Evolutionary conservation across 2,329 filamentous ascomycete species (phyloP).

Genomic region (Paecilomyces variotii): DNA sequence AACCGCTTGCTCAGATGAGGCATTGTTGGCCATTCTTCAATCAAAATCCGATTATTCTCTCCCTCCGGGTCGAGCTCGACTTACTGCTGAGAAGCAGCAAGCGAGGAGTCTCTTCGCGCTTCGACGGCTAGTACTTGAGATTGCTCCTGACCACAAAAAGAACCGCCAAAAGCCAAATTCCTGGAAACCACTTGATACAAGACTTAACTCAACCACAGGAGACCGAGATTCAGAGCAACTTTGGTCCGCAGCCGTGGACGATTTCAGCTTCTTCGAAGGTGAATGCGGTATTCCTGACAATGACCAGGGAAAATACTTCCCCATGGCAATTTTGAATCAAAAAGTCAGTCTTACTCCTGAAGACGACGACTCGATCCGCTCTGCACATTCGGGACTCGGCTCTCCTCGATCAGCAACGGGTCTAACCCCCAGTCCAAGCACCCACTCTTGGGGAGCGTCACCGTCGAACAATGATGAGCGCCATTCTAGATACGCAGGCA

Average conservation of each 20-base stretch:
- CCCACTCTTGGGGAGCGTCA: neutral
- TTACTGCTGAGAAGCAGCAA: conserved; percentile 41
- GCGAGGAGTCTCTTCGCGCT: conserved; percentile 48
- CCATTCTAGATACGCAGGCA: conserved; percentile 1
- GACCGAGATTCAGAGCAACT: conserved; percentile 52
- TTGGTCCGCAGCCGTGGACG: conserved; percentile 51
- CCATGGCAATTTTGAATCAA: conserved; percentile 34
- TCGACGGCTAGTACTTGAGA: conserved; percentile 48
- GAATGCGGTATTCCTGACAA: conserved; percentile 45
- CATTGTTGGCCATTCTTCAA: conserved; percentile 43
- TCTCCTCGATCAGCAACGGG: conserved; percentile 5
- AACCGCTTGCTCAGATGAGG: conserved; percentile 49
- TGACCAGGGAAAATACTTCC: conserved; percentile 37
- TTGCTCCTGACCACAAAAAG: conserved; percentile 28
- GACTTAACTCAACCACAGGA: conserved; percentile 49
- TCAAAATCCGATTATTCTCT: conserved; percentile 51
- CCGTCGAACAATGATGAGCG: conserved; percentile 1
- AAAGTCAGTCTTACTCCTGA: conserved; percentile 36
- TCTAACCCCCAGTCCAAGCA: neutral
- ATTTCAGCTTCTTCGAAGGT: conserved; percentile 56
- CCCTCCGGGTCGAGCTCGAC: conserved; percentile 48
- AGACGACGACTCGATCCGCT: conserved; percentile 19
- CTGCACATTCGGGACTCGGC: conserved; percentile 9
- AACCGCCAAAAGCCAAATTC: conserved; percentile 11
- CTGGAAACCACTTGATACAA: conserved; percentile 39